Evolutionary conservation across 2,329 filamentous ascomycete species (phyloP).

Genomic region (Trichoderma pleuroti): DNA sequence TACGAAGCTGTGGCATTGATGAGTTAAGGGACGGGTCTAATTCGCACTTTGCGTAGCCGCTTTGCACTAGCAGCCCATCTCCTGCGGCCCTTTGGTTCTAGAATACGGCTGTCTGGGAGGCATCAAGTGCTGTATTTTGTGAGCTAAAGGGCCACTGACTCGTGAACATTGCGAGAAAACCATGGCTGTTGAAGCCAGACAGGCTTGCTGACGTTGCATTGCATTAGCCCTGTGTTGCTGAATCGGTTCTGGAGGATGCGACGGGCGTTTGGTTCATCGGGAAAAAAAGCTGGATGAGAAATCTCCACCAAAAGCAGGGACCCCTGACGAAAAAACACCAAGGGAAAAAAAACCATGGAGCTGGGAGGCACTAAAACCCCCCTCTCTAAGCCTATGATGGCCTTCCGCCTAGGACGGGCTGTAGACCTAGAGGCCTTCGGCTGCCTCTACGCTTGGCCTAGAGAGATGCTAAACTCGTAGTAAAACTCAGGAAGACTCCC

Average conservation of each 20-base stretch:
- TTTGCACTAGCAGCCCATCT: not conserved
- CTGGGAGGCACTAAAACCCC: not conserved
- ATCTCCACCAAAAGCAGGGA: not conserved
- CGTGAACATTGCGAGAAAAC: not conserved
- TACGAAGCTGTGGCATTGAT: not conserved
- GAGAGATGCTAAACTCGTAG: not conserved
- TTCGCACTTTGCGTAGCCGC: not conserved
- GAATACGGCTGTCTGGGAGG: not conserved
- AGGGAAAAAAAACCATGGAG: not conserved
- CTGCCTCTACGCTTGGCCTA: not conserved
- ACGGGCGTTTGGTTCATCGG: not conserved
- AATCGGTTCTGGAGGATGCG: not conserved
- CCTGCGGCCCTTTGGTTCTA: not conserved
- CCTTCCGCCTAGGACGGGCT: not conserved
- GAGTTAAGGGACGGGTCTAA: constrained; percentile 5
- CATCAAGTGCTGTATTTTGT: not conserved
- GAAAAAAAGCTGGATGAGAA: not conserved
- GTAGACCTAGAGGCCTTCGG: not conserved
- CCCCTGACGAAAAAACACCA: not conserved
- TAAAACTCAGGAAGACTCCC: not conserved
- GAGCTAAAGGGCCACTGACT: not conserved
- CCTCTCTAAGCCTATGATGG: not conserved
- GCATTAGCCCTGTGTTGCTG: not conserved
- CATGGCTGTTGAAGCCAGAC: not conserved
- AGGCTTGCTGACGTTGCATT: not conserved